A percentile compares a stretch with the other conserved stretches of the same genome.
Evolutionary conservation across 495 filamentous ascomycete genomes (phyloP).

Genomic region (Cenococcum geophilum): DNA sequence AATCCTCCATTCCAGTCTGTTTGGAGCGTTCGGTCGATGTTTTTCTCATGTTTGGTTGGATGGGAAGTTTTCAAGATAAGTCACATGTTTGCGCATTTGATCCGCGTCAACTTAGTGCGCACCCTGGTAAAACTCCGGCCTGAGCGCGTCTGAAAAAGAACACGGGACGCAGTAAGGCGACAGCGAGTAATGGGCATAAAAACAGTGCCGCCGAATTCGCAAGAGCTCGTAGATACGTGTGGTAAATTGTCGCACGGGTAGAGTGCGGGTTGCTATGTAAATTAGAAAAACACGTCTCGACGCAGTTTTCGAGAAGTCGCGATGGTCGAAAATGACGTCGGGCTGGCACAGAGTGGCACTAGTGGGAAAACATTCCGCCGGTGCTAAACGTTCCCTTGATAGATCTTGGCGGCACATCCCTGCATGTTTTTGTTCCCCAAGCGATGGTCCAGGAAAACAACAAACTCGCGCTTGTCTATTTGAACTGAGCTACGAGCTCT

Average conservation of each 20-base stretch:
- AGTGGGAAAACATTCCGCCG: background rate
- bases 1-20: background rate
- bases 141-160: background rate
- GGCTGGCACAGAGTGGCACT: background rate
- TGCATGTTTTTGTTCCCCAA: background rate
- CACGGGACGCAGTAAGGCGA: background rate
- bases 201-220: background rate
- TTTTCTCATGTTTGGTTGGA: background rate
- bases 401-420: background rate
- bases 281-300: background rate
- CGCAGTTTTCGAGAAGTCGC: background rate
- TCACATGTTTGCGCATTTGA: background rate
- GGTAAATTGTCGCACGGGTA: background rate
- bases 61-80: background rate
- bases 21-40: background rate
- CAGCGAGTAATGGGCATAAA: background rate
- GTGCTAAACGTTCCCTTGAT: background rate
- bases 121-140: background rate
- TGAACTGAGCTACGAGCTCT: constrained; percentile 1
- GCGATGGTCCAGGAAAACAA: background rate
- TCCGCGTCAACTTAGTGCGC: background rate
- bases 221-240: background rate
- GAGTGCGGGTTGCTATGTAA: background rate
- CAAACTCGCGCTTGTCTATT: constrained; percentile 2
- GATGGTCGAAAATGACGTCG: background rate